phyloP scores from a whole-genome alignment of 139 green algal genomes.

The Asterochloris sp. region DNA sequence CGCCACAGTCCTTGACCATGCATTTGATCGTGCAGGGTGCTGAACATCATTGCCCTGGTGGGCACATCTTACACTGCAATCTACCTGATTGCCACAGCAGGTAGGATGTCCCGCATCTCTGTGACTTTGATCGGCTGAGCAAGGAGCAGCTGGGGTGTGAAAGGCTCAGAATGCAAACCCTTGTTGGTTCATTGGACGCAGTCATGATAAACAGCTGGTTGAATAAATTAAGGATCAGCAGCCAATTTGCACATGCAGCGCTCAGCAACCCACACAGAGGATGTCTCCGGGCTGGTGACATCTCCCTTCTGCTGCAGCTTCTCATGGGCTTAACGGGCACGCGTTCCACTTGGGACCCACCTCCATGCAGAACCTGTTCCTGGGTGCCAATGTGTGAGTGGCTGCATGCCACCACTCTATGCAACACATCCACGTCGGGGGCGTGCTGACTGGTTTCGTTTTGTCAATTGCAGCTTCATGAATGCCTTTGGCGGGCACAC shows the following conservation, averaged over 20 bases:
- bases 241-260: too few relatives aligned
- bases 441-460: not conserved
- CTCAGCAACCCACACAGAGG: too few relatives aligned
- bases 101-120: not conserved
- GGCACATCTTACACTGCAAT: slow-evolving; percentile 20
- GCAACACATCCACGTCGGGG: not conserved
- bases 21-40: not conserved
- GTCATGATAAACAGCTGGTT: too few relatives aligned
- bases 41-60: slow-evolving; percentile 19
- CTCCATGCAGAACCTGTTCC: slow-evolving; percentile 10
- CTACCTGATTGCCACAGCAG: slow-evolving; percentile 7
- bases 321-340: not conserved
- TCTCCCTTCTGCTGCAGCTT: too few relatives aligned
- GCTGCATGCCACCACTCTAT: not conserved
- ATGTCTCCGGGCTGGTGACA: too few relatives aligned
- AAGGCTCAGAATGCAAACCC: too few relatives aligned
- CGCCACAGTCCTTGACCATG: too few relatives aligned
- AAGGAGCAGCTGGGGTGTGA: not conserved
- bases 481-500: slow-evolving; percentile 18
- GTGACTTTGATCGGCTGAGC: not conserved
- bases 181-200: too few relatives aligned
- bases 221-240: too few relatives aligned
- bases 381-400: slow-evolving; percentile 17
- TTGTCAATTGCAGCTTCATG: not conserved
- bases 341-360: not conserved